These are phyloP conservation scores for Rhodomyrtus tomentosa DNA, from an alignment of 345 rosid species.

Conservation along the genomic window DNA sequence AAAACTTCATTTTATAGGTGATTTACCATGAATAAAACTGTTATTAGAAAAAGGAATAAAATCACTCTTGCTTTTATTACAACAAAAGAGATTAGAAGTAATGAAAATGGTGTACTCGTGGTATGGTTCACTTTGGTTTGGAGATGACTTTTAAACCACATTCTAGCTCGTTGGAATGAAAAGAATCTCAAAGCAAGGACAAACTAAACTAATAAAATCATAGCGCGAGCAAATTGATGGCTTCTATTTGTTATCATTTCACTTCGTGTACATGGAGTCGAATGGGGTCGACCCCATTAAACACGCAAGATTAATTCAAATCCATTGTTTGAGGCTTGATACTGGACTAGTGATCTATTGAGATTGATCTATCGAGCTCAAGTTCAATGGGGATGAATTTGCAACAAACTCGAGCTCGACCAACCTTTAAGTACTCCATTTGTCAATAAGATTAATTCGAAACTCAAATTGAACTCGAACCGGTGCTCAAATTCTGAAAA, in stretches of 20 bases:
- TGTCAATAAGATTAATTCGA: neutral
- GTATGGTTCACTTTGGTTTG: neutral
- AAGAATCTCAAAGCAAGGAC: neutral
- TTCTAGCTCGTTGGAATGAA: neutral
- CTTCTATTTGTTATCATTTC: neutral
- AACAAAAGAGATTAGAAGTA: neutral
- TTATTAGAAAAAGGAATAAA: neutral
- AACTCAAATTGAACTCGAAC: neutral
- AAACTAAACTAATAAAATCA: neutral
- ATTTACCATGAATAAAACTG: neutral
- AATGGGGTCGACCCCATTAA: neutral
- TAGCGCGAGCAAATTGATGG: neutral
- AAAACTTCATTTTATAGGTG: neutral
- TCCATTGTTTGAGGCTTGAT: neutral
- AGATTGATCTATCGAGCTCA: neutral
- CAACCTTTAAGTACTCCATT: neutral
- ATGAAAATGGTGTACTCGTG: neutral
- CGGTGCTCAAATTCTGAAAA: neutral
- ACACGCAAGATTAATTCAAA: neutral
- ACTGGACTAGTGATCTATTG: neutral
- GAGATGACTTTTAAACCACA: neutral
- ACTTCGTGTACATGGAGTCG: neutral
- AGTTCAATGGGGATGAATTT: neutral
- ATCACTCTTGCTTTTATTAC: neutral
- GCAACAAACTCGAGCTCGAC: neutral